These are phyloP conservation scores for Pestalotiopsis sp. DNA, from an alignment of 2,329 filamentous ascomycete species.

Conservation along the genomic window DNA sequence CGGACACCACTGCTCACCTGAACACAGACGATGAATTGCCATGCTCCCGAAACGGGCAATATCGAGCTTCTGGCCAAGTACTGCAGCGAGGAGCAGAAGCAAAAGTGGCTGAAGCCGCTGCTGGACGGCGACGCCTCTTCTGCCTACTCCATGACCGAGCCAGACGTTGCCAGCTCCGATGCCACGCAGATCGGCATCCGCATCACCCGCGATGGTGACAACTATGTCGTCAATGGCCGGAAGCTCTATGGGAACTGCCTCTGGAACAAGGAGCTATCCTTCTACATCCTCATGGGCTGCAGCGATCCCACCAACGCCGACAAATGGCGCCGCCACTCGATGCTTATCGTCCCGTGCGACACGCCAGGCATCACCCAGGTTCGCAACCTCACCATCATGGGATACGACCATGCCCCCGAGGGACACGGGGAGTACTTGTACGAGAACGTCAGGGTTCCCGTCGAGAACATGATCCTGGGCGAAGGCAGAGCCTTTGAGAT, in stretches of 20 bases:
- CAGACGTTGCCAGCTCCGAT: slow-evolving; percentile 51
- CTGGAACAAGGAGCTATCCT: slow-evolving; percentile 36
- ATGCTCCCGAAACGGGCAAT: slow-evolving; percentile 52
- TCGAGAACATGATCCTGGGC: slow-evolving; percentile 42
- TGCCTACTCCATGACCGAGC: slow-evolving; percentile 54
- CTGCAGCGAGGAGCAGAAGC: slow-evolving; percentile 50
- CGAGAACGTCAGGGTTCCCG: slow-evolving; percentile 40
- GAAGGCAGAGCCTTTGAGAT: slow-evolving; percentile 44
- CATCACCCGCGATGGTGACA: slow-evolving; percentile 37
- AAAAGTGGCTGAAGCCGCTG: slow-evolving; percentile 50
- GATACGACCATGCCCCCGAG: slow-evolving; percentile 43
- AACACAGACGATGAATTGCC: slow-evolving; percentile 41
- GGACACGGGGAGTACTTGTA: slow-evolving; percentile 44
- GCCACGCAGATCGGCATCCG: slow-evolving; percentile 46
- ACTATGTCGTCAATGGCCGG: slow-evolving; percentile 42
- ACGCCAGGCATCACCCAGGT: slow-evolving; percentile 39
- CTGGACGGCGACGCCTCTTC: slow-evolving; percentile 50
- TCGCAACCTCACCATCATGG: slow-evolving; percentile 42
- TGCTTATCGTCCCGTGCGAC: slow-evolving; percentile 38
- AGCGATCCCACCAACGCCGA: slow-evolving; percentile 40
- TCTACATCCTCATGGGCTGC: slow-evolving; percentile 37
- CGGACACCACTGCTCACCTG: not conserved
- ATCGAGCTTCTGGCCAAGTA: slow-evolving; percentile 56
- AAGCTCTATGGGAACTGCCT: slow-evolving; percentile 43
- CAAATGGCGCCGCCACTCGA: slow-evolving; percentile 41